Evolutionary conservation across 1,284 basidiomycete genomes (phyloP), one percentile per base, ranked within the genome.

Genomic region (Volvariella surrecta): DNA sequence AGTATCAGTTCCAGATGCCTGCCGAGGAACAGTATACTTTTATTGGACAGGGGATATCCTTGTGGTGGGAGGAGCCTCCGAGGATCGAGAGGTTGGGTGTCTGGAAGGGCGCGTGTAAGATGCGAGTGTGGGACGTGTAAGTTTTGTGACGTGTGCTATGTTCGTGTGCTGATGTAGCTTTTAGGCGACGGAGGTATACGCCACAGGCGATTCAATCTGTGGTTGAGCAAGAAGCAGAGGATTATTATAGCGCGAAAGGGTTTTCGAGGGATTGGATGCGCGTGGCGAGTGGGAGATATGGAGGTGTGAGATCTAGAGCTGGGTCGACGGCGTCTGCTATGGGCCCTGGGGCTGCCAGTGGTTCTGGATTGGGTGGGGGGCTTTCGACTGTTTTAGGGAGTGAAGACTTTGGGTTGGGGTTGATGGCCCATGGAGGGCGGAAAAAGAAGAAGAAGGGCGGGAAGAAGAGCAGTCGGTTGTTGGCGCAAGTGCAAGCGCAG

Each of bases 81-180:
- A 44, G 48, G 16, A 32, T 52, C n/a, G 39, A 52, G 13, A 50
- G 52, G 21, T 51, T 52, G 24, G 54, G 53, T 8, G 40, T 61
- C 32, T 66, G 63, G 63, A 58, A 61, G 52, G 59, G 55, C 28
- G 63, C 62, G 42, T 66, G 62, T 52, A 56, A 59, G 49, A 43
- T 58, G 39, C 43, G 63, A 8, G 60, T 64, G 21, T 61, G 54
- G 53, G 59, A 63, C 45, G 52, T 64, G 63, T 66, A 39, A 54
- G 63, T 60, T 3, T 22, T 41, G 30, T 45, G 39, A 41, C 32
- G 32, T 37, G 37, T 46, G 43, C 15, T 43, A 15, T 45, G 32
- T 0, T 3, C 22, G n/a, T 21, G 9, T 30, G 40, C n/a, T 38
- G 18, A 35, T 44, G 48, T 31, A 45, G 40, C n/a, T n/a, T 43